Conservation (phyloP, 2,329 filamentous ascomycete species). For the Colletotrichum sansevieriae region DNA sequence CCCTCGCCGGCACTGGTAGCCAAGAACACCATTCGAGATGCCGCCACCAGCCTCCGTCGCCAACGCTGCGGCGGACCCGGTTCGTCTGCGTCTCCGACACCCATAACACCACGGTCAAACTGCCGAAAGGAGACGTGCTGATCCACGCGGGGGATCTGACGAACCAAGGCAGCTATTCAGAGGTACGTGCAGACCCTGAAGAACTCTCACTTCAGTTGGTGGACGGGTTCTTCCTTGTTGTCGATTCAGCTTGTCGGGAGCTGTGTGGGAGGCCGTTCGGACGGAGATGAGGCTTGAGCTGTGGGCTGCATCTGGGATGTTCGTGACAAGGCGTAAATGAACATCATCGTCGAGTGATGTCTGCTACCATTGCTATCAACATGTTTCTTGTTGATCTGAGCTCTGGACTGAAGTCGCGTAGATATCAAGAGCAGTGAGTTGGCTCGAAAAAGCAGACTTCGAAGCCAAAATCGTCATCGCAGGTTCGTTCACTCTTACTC, state of each 20-base stretch:
- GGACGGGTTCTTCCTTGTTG: constrained; percentile 17
- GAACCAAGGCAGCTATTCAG: constrained; percentile 74
- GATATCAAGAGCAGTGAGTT: constrained; percentile 72
- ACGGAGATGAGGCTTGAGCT: constrained; percentile 16
- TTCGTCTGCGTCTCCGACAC: constrained; percentile 84
- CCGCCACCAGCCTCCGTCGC: constrained; percentile 13
- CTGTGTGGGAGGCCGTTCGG: constrained; percentile 26
- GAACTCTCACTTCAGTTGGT: background rate
- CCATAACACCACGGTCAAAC: constrained; percentile 74
- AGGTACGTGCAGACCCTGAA: constrained; percentile 52
- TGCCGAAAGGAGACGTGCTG: constrained; percentile 79
- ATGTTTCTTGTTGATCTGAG: too few relatives aligned
- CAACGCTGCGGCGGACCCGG: constrained; percentile 63
- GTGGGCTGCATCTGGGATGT: constrained; percentile 8
- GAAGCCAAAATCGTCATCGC: constrained; percentile 79
- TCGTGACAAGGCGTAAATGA: constrained; percentile 29
- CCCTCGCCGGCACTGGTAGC: background rate
- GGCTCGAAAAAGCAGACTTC: constrained; percentile 77
- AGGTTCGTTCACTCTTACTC: constrained; percentile 58
- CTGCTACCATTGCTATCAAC: background rate
- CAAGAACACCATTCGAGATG: background rate
- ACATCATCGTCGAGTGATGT: constrained; percentile 8
- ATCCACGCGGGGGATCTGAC: constrained; percentile 84
- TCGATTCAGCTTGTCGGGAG: background rate
- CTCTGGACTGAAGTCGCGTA: background rate